Percentiles rank a stretch among this genome's conserved stretches.
phyloP scores from a whole-genome alignment of 2,329 filamentous ascomycete species.

The Colletotrichum coccodes region DNA sequence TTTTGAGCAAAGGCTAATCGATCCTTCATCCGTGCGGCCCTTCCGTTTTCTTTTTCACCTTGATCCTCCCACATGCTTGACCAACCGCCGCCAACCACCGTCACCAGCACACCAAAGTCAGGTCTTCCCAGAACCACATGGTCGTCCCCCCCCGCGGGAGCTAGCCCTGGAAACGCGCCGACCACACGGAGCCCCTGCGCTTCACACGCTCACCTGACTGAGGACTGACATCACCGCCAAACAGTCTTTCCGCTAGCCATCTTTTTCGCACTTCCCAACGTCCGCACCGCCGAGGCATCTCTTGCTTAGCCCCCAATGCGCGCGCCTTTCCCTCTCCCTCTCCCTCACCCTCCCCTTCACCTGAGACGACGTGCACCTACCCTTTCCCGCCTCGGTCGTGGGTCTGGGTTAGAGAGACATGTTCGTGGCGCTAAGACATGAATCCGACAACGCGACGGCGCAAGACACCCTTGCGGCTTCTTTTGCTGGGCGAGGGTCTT shows the following conservation, averaged over 20 bases:
- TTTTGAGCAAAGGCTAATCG: constrained; percentile 13
- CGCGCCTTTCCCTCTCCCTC: not conserved
- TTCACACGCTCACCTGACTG: constrained; percentile 21
- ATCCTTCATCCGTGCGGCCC: constrained; percentile 17
- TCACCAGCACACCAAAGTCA: not conserved
- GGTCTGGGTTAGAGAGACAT: not conserved
- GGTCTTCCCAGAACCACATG: constrained; percentile 25
- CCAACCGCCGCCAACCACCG: not conserved
- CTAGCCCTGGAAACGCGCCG: constrained; percentile 11
- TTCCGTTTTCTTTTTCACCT: not conserved
- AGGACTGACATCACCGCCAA: constrained; percentile 26
- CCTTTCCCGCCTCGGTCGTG: not conserved
- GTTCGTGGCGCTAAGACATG: constrained; percentile 30
- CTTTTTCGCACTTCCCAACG: not conserved
- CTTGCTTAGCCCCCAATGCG: not conserved
- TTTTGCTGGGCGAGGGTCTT: too few species aligned
- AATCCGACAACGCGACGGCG: not conserved
- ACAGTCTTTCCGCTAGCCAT: constrained; percentile 9
- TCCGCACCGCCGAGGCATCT: constrained; percentile 6
- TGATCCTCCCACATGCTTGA: not conserved
- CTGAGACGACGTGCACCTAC: not conserved
- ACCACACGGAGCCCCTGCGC: constrained; percentile 1
- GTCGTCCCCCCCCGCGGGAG: constrained; percentile 14
- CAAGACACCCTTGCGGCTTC: constrained; percentile 2
- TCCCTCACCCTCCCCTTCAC: not conserved